Evolutionary conservation across 495 filamentous ascomycete genomes (phyloP).

Genomic region (Neurospora sp.): DNA sequence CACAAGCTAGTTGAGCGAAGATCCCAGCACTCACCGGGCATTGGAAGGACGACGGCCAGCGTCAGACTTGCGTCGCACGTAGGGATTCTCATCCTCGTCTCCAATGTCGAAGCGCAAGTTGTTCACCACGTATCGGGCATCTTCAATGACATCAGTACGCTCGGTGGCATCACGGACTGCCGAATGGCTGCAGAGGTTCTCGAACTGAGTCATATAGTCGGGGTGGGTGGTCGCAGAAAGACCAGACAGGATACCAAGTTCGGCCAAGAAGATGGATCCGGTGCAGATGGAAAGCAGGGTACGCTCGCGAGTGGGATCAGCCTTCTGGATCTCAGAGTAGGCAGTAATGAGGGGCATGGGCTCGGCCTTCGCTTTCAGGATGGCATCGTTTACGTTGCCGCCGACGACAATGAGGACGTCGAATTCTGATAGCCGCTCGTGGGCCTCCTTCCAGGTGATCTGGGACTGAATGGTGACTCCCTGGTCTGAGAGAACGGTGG

Average conservation of each 20-base stretch:
- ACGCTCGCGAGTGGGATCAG: constrained; percentile 58
- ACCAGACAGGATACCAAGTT: constrained; percentile 60
- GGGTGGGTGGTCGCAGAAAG: constrained; percentile 64
- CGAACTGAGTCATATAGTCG: constrained; percentile 50
- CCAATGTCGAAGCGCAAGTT: constrained; percentile 68
- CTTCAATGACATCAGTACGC: constrained; percentile 61
- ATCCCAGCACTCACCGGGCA: constrained; percentile 37
- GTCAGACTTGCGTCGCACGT: constrained; percentile 56
- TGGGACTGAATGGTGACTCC: constrained; percentile 69
- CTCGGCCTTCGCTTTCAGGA: constrained; percentile 49
- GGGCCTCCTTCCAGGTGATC: constrained; percentile 54
- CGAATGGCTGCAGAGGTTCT: constrained; percentile 58
- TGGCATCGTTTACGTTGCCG: constrained; percentile 36
- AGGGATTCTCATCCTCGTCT: constrained; percentile 65
- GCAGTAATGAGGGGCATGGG: constrained; percentile 54
- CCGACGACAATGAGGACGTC: constrained; percentile 64
- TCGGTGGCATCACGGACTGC: constrained; percentile 45
- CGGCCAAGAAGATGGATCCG: constrained; percentile 60
- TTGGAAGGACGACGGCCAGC: constrained; percentile 49
- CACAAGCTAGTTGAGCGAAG: neutral
- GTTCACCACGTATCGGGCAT: constrained; percentile 69
- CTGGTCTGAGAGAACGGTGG: constrained; percentile 52
- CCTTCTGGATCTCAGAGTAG: constrained; percentile 56
- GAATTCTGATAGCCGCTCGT: constrained; percentile 53
- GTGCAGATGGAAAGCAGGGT: constrained; percentile 69